Conservation (phyloP, 192 early-diverging fungal species). For the Backusella australiensis region DNA sequence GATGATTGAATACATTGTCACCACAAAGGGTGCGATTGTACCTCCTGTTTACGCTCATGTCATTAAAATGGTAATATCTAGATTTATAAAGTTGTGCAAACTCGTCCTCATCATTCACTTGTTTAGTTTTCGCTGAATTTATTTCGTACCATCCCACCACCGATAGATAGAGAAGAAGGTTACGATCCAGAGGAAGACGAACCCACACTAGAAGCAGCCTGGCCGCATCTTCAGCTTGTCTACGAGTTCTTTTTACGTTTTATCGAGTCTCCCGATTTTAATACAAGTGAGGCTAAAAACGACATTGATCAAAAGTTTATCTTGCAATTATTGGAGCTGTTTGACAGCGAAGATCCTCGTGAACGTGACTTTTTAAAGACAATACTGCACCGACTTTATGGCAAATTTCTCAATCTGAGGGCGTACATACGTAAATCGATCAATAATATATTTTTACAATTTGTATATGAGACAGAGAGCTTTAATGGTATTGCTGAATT, state of each 20-base stretch:
- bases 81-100: too few relatives aligned
- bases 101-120: too few relatives aligned
- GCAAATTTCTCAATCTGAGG: constrained; percentile 95
- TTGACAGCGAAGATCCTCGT: constrained; percentile 98
- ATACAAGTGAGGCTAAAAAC: constrained; percentile 92
- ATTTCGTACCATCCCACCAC: constrained; percentile 95
- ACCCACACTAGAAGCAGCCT: constrained; percentile 93
- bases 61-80: constrained; percentile 79
- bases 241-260: constrained; percentile 99
- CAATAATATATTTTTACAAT: constrained; percentile 98
- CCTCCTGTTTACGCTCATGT: constrained; percentile 91
- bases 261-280: constrained; percentile 98
- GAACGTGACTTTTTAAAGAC: constrained; percentile 99
- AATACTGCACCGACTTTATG: constrained; percentile 96
- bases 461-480: constrained; percentile 94
- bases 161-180: constrained; percentile 91
- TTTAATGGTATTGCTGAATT: constrained; percentile 99
- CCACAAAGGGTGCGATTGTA: constrained; percentile 86
- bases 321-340: constrained; percentile 90
- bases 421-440: constrained; percentile 97
- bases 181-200: constrained; percentile 99
- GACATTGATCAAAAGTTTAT: constrained; percentile 97
- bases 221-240: constrained; percentile 98
- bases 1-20: constrained; percentile 91
- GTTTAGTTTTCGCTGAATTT: constrained; percentile 89